Evolutionary conservation across 192 early-diverging fungal species (phyloP).

Genomic region (Haplosporangium gracile): DNA sequence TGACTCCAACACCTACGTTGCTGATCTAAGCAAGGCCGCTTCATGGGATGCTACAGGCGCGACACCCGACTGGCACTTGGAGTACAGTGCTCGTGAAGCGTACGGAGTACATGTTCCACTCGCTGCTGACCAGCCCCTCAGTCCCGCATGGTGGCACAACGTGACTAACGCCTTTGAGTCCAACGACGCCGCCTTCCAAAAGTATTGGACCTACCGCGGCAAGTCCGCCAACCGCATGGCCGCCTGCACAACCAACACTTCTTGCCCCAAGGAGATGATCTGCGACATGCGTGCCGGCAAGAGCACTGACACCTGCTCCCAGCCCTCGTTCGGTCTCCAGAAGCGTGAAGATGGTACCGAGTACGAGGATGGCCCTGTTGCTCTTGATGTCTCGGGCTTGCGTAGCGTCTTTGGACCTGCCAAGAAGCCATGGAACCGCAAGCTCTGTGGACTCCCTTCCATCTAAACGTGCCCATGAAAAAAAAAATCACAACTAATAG

Average conservation of each 20-base stretch:
- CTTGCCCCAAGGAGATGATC: slow-evolving; percentile 29
- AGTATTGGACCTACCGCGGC: slow-evolving; percentile 55
- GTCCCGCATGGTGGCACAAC: slow-evolving; percentile 65
- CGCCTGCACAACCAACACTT: slow-evolving; percentile 18
- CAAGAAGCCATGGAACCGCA: slow-evolving; percentile 21
- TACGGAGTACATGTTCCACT: slow-evolving; percentile 37
- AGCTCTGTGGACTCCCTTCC: slow-evolving; percentile 14
- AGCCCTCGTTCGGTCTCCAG: slow-evolving; percentile 13
- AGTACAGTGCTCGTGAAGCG: slow-evolving; percentile 62
- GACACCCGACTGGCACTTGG: slow-evolving; percentile 61
- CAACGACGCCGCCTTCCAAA: slow-evolving; percentile 48
- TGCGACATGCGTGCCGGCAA: slow-evolving; percentile 38
- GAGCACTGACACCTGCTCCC: slow-evolving; percentile 25
- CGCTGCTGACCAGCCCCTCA: slow-evolving; percentile 32
- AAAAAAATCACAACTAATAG: background rate
- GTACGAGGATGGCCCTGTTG: background rate
- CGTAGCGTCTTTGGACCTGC: slow-evolving; percentile 17
- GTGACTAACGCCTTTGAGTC: slow-evolving; percentile 58
- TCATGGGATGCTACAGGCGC: slow-evolving; percentile 41
- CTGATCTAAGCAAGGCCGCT: slow-evolving; percentile 56
- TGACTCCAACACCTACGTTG: slow-evolving; percentile 63
- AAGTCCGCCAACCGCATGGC: slow-evolving; percentile 45
- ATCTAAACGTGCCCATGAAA: background rate
- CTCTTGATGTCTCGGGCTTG: slow-evolving; percentile 3
- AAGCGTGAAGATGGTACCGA: slow-evolving; percentile 22